Conservation (phyloP, 495 filamentous ascomycete genomes). For the Tuber aestivum region DNA sequence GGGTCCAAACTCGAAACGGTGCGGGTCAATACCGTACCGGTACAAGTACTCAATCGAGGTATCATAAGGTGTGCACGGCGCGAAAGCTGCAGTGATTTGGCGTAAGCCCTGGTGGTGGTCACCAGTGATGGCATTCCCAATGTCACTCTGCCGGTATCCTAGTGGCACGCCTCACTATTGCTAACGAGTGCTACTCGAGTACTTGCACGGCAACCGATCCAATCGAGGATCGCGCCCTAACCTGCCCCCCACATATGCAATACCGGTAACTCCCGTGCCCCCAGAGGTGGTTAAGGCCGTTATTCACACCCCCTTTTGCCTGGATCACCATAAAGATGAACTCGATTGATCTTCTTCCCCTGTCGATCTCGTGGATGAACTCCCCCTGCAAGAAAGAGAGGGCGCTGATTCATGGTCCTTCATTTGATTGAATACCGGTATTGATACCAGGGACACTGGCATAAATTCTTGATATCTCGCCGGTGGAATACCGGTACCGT, state of each 20-base stretch:
- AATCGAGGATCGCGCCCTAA: not conserved
- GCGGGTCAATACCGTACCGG: not conserved
- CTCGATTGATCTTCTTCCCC: not conserved
- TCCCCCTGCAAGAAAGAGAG: not conserved
- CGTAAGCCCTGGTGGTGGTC: not conserved
- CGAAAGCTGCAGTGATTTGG: not conserved
- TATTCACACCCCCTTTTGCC: not conserved
- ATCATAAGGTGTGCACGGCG: not conserved
- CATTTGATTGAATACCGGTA: not conserved
- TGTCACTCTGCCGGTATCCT: not conserved
- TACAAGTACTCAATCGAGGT: not conserved
- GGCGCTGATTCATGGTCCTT: not conserved
- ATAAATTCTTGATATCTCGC: not conserved
- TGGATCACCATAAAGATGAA: not conserved
- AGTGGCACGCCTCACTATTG: not conserved
- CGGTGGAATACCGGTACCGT: not conserved
- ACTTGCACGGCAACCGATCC: not conserved
- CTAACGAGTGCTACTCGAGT: not conserved
- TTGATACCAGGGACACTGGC: not conserved
- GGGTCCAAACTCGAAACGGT: not conserved
- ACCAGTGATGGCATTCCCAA: not conserved
- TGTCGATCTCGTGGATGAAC: not conserved
- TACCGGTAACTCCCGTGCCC: not conserved
- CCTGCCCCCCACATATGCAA: not conserved
- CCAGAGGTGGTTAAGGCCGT: not conserved